Evolutionary conservation across 805 yeast species (phyloP).

Genomic region (Kazachstania bromeliacearum): DNA sequence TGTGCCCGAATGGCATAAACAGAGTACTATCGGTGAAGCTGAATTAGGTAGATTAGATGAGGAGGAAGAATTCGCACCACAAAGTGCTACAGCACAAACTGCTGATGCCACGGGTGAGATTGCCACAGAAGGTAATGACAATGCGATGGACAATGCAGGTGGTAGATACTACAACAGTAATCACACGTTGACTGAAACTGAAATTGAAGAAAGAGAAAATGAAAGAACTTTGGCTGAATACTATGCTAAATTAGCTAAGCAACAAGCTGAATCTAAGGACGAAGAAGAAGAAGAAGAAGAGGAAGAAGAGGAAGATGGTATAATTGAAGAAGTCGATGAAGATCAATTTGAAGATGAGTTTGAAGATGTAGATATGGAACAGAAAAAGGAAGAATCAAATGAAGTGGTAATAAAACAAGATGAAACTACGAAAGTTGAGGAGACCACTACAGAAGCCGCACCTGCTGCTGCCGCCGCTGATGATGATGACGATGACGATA

Average conservation of each 20-base stretch:
- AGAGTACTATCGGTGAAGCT: slow-evolving; percentile 74
- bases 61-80: slow-evolving; percentile 35
- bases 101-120: slow-evolving; percentile 13
- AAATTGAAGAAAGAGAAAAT: slow-evolving; percentile 51
- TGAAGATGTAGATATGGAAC: slow-evolving; percentile 8
- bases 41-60: slow-evolving; percentile 46
- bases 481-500: slow-evolving; percentile 25
- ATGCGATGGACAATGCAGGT: slow-evolving; percentile 7
- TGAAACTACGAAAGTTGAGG: neutral
- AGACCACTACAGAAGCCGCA: slow-evolving; percentile 23
- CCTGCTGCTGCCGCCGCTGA: slow-evolving; percentile 25
- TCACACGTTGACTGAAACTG: slow-evolving; percentile 26
- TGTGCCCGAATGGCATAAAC: slow-evolving; percentile 92
- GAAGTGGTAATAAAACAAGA: neutral
- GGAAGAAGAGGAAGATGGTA: slow-evolving; percentile 38
- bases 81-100: slow-evolving; percentile 18
- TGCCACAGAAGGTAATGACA: slow-evolving; percentile 4
- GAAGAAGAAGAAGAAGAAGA: slow-evolving; percentile 39
- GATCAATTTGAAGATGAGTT: slow-evolving; percentile 18
- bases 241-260: slow-evolving; percentile 65
- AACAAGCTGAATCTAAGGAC: slow-evolving; percentile 48
- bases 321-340: slow-evolving; percentile 13
- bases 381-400: slow-evolving; percentile 1
- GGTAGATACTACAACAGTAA: slow-evolving; percentile 11
- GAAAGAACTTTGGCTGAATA: slow-evolving; percentile 67